phyloP scores from a whole-genome alignment of 1,284 basidiomycete genomes.

The Sanghuangporus weigelae region DNA sequence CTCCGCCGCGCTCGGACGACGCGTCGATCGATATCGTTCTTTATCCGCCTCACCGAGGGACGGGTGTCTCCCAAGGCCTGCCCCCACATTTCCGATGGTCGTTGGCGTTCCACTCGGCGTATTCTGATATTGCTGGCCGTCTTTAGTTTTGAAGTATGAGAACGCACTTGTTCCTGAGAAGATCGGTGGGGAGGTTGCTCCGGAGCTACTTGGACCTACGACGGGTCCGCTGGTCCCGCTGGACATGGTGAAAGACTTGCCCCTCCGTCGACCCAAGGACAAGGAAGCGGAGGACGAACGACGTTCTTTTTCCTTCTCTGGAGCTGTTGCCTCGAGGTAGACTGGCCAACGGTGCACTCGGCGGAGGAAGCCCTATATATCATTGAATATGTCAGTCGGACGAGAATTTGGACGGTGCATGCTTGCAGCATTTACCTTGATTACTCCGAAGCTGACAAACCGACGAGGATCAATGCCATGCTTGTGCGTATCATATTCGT shows the following conservation, averaged over 20 bases:
- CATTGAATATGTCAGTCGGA: neutral
- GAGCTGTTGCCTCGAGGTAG: slow-evolving; percentile 33
- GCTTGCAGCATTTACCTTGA: slow-evolving; percentile 59
- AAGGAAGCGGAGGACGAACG: slow-evolving; percentile 12
- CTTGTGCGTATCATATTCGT: slow-evolving; percentile 63
- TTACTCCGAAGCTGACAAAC: slow-evolving; percentile 98
- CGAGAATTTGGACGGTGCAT: neutral
- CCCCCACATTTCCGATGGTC: slow-evolving; percentile 7
- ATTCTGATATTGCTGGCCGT: slow-evolving; percentile 2
- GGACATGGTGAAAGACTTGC: slow-evolving; percentile 32
- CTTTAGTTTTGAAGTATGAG: neutral
- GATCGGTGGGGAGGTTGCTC: slow-evolving; percentile 10
- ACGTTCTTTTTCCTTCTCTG: slow-evolving; percentile 16
- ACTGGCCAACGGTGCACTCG: slow-evolving; percentile 92
- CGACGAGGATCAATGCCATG: slow-evolving; percentile 86
- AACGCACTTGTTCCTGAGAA: slow-evolving; percentile 1
- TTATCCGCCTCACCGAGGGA: slow-evolving; percentile 19
- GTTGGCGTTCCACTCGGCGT: slow-evolving; percentile 8
- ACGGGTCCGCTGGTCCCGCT: neutral
- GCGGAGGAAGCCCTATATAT: slow-evolving; percentile 76
- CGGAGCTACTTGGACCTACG: neutral
- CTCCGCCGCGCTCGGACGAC: slow-evolving; percentile 31
- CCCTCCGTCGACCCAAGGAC: slow-evolving; percentile 33
- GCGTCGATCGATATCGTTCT: slow-evolving; percentile 3
- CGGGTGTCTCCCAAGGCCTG: slow-evolving; percentile 21